These are phyloP conservation scores for Candida neerlandica DNA, from an alignment of 1,139 yeast genomes.

Conservation along the genomic window DNA sequence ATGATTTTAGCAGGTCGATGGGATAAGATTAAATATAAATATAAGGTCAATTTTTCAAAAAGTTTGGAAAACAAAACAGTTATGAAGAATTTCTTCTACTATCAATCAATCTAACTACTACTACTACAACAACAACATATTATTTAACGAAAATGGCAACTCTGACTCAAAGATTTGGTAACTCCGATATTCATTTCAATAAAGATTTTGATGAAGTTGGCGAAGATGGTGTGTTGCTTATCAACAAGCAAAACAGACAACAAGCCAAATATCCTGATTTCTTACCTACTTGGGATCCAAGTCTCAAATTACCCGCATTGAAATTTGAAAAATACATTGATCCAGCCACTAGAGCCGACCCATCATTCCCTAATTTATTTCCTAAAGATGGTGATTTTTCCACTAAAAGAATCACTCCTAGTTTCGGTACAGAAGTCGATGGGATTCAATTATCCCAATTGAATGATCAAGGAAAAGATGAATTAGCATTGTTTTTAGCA, in stretches of 20 bases:
- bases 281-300: constrained; percentile 57
- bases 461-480: constrained; percentile 34
- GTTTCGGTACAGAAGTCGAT: constrained; percentile 34
- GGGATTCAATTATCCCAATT: constrained; percentile 36
- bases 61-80: neutral
- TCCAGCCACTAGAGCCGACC: constrained; percentile 49
- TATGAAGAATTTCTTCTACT: no score
- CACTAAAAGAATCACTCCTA: constrained; percentile 29
- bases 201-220: constrained; percentile 43
- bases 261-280: constrained; percentile 42
- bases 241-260: constrained; percentile 30
- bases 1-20: neutral
- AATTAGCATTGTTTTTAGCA: constrained; percentile 33
- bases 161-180: constrained; percentile 27
- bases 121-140: neutral
- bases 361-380: constrained; percentile 28
- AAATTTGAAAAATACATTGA: constrained; percentile 52
- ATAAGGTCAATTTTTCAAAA: neutral
- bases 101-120: no score
- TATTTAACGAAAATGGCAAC: constrained; percentile 8
- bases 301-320: constrained; percentile 44
- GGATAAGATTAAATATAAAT: neutral
- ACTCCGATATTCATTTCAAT: constrained; percentile 45
- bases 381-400: constrained; percentile 21
- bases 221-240: constrained; percentile 38